Percentiles rank a stretch among this genome's conserved stretches.
Evolutionary conservation across 1,139 yeast species (phyloP).

Genomic region (Waltiozyma solani): DNA sequence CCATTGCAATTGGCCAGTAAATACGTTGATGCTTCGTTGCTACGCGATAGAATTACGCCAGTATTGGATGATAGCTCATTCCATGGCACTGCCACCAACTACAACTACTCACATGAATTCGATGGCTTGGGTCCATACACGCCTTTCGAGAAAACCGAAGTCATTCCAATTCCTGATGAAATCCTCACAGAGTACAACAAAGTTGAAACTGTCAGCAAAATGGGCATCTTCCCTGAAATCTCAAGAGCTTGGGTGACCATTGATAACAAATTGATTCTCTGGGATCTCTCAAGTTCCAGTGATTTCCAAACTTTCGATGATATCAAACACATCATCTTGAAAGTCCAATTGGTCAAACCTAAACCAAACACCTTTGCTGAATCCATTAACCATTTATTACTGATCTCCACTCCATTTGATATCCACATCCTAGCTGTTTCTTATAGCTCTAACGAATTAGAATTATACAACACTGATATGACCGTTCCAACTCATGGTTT

Average conservation of each 20-base stretch:
- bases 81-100: slow-evolving; percentile 31
- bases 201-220: slow-evolving; percentile 57
- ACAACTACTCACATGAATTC: slow-evolving; percentile 26
- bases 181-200: slow-evolving; percentile 63
- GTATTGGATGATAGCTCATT: slow-evolving; percentile 29
- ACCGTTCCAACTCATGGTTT: slow-evolving; percentile 73
- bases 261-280: slow-evolving; percentile 72
- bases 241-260: slow-evolving; percentile 83
- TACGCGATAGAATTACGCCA: slow-evolving; percentile 29
- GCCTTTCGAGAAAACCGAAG: slow-evolving; percentile 68
- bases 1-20: slow-evolving; percentile 30
- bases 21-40: slow-evolving; percentile 27
- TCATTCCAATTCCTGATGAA: slow-evolving; percentile 71
- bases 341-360: slow-evolving; percentile 72
- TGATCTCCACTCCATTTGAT: slow-evolving; percentile 75
- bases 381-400: slow-evolving; percentile 58
- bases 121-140: slow-evolving; percentile 41
- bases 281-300: slow-evolving; percentile 53
- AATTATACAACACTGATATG: slow-evolving; percentile 76
- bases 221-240: slow-evolving; percentile 80
- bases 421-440: slow-evolving; percentile 72
- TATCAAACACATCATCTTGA: slow-evolving; percentile 64
- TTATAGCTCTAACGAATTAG: slow-evolving; percentile 44
- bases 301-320: slow-evolving; percentile 81
- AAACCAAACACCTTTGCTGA: slow-evolving; percentile 73